These are phyloP conservation scores for Leccinum incarnatum DNA, from an alignment of 768 basidiomycete genomes.

Conservation along the genomic window DNA sequence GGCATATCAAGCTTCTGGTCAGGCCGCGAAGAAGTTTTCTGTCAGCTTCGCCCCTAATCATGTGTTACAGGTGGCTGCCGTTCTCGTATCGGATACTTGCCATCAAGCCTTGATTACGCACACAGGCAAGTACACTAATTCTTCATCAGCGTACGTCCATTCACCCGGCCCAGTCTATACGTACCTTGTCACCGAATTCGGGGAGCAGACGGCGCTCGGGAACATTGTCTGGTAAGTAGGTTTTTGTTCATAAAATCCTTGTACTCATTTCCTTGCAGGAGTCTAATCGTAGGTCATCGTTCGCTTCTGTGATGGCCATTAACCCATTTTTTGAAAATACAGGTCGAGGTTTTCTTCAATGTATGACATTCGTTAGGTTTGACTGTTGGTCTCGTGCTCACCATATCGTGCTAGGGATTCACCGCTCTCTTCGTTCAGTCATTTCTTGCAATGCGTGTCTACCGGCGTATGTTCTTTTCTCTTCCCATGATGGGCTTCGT, in stretches of 20 bases:
- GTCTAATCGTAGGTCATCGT: constrained; percentile 21
- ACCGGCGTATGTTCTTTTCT: constrained; percentile 39
- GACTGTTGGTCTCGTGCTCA: neutral
- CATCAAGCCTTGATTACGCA: constrained; percentile 60
- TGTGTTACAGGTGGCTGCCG: constrained; percentile 44
- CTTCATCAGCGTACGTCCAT: neutral
- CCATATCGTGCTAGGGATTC: constrained; percentile 29
- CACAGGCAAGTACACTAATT: constrained; percentile 35
- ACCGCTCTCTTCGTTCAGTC: constrained; percentile 58
- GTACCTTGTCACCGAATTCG: constrained; percentile 45
- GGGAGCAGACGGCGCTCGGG: constrained; percentile 25
- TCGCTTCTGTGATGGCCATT: neutral
- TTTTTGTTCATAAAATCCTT: neutral
- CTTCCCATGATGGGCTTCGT: neutral
- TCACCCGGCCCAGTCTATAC: constrained; percentile 40
- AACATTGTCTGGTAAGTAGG: constrained; percentile 44
- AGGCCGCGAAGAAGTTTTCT: constrained; percentile 8
- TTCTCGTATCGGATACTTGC: constrained; percentile 51
- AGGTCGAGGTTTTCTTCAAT: constrained; percentile 57
- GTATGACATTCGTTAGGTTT: constrained; percentile 18
- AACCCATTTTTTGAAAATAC: neutral
- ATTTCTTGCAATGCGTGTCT: constrained; percentile 54
- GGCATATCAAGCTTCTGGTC: constrained; percentile 50
- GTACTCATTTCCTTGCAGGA: constrained; percentile 18
- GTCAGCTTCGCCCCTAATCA: neutral